phyloP scores from a whole-genome alignment of 768 basidiomycete genomes.

The Flagelloscypha sp. region DNA sequence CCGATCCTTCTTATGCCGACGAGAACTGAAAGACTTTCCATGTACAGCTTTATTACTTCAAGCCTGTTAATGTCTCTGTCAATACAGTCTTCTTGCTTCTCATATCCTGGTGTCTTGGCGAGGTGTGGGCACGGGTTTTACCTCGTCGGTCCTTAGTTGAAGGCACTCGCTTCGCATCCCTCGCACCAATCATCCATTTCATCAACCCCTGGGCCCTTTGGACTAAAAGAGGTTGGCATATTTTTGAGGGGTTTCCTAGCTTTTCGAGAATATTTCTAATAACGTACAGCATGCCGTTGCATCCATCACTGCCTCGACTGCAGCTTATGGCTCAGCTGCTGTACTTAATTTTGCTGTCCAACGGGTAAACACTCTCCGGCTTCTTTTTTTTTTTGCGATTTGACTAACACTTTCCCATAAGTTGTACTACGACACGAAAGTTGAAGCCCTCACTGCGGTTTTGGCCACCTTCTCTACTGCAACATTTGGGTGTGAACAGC shows the following conservation, averaged over 20 bases:
- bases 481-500: constrained; percentile 44
- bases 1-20: neutral
- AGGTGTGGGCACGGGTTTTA: constrained; percentile 40
- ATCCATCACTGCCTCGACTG: constrained; percentile 49
- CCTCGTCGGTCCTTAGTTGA: constrained; percentile 33
- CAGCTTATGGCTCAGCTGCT: constrained; percentile 42
- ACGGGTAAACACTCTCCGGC: constrained; percentile 25
- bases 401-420: constrained; percentile 12
- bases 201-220: constrained; percentile 53
- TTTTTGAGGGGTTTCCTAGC: constrained; percentile 5
- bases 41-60: constrained; percentile 48
- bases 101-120: constrained; percentile 42
- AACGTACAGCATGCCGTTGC: constrained; percentile 44
- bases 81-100: constrained; percentile 52
- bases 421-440: constrained; percentile 54
- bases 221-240: constrained; percentile 55
- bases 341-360: constrained; percentile 58
- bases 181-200: constrained; percentile 34
- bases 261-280: neutral
- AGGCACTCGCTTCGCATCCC: constrained; percentile 32
- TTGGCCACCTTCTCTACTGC: constrained; percentile 58
- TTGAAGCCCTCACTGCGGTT: constrained; percentile 46
- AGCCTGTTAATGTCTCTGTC: constrained; percentile 44
- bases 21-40: neutral
- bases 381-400: neutral